Evolutionary conservation across 768 basidiomycete species (phyloP).

Genomic region (Trametopsis cervina): DNA sequence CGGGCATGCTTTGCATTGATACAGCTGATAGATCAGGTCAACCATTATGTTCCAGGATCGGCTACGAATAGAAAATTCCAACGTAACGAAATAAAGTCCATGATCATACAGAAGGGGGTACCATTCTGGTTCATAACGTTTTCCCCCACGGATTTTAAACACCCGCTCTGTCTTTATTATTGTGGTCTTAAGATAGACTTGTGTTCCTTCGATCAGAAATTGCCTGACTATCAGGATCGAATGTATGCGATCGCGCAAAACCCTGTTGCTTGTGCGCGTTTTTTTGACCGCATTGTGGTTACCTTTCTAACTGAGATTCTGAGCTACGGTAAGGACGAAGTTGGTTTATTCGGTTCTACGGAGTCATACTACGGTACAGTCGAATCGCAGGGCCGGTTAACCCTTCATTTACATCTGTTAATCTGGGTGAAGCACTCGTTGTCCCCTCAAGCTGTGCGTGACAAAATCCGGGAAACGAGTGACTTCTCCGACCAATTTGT

Average conservation of each 20-base stretch:
- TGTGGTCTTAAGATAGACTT: slow-evolving; percentile 8
- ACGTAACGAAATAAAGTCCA: slow-evolving; percentile 15
- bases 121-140: slow-evolving; percentile 20
- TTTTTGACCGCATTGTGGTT: slow-evolving; percentile 9
- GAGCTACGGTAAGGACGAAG: background rate
- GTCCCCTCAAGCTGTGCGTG: slow-evolving; percentile 9
- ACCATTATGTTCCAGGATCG: slow-evolving; percentile 13
- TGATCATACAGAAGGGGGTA: slow-evolving; percentile 11
- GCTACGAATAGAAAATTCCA: slow-evolving; percentile 8
- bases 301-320: slow-evolving; percentile 10
- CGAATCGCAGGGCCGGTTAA: slow-evolving; percentile 32
- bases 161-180: slow-evolving; percentile 15
- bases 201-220: background rate
- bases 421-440: slow-evolving; percentile 26
- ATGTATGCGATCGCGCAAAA: slow-evolving; percentile 7
- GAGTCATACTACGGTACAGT: slow-evolving; percentile 33
- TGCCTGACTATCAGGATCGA: background rate
- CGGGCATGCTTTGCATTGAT: slow-evolving; percentile 18
- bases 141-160: slow-evolving; percentile 16
- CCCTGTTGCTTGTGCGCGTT: slow-evolving; percentile 10
- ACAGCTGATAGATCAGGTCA: slow-evolving; percentile 9
- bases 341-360: slow-evolving; percentile 25
- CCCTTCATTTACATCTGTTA: slow-evolving; percentile 32
- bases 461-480: no score
- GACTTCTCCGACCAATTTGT: no score